Conservation (phyloP, 2,329 filamentous ascomycete genomes). For the Coniochaeta hoffmannii region DNA sequence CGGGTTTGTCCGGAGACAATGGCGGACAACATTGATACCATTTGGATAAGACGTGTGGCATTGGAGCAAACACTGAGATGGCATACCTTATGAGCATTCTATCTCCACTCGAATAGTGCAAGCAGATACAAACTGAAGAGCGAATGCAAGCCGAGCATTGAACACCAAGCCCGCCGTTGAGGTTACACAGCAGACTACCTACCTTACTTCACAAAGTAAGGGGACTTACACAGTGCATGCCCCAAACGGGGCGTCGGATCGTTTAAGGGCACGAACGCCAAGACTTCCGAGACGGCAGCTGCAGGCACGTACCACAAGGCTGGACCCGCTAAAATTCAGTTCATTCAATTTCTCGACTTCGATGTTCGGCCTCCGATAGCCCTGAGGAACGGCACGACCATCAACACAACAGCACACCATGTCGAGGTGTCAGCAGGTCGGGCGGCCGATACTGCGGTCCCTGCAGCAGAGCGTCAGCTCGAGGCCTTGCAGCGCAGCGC, state of each 20-base stretch:
- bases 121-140: no score
- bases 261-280: neutral
- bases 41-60: no score
- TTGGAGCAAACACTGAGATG: no score
- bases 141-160: no score
- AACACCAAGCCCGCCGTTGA: no score
- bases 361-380: constrained; percentile 1
- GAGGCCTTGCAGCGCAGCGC: constrained; percentile 13
- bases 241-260: no score
- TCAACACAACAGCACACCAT: constrained; percentile 28
- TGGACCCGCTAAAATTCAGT: constrained; percentile 3
- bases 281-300: neutral
- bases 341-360: constrained; percentile 3
- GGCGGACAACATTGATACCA: neutral
- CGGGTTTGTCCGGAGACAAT: neutral
- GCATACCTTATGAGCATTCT: no score
- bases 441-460: constrained; percentile 47
- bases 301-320: neutral
- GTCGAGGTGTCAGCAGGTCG: constrained; percentile 53
- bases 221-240: no score
- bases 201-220: no score
- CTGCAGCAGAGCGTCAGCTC: constrained; percentile 32
- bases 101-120: no score
- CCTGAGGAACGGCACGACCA: constrained; percentile 8
- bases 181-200: no score